Conservation (phyloP, 2,329 filamentous ascomycete genomes). For the Fusarium nematophilum region DNA sequence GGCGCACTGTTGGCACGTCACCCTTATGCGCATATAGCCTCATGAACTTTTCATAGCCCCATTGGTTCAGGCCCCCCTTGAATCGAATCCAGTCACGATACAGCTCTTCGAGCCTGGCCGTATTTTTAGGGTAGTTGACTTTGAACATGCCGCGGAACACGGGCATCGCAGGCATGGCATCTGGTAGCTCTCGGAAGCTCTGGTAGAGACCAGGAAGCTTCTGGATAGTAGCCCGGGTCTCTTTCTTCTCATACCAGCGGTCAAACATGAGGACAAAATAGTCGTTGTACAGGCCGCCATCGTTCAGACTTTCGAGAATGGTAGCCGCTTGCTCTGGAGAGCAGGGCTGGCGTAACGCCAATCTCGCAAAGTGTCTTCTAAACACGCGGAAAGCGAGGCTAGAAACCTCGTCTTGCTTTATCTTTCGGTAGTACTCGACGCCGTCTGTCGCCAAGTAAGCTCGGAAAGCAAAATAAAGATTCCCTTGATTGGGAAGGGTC, state of each 20-base stretch:
- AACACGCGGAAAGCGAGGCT: conserved; percentile 43
- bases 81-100: conserved; percentile 61
- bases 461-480: conserved; percentile 50
- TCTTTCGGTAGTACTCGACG: conserved; percentile 35
- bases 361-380: conserved; percentile 46
- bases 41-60: conserved; percentile 62
- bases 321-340: conserved; percentile 47
- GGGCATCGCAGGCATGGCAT: conserved; percentile 49
- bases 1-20: conserved; percentile 58
- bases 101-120: conserved; percentile 58
- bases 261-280: conserved; percentile 53
- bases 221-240: conserved; percentile 43
- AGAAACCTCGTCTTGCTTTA: conserved; percentile 37
- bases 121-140: conserved; percentile 52
- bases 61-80: conserved; percentile 53
- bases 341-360: conserved; percentile 49
- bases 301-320: conserved; percentile 55
- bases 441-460: conserved; percentile 46
- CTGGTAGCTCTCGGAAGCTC: conserved; percentile 57
- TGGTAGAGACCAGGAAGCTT: conserved; percentile 58
- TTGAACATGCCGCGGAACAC: conserved; percentile 60
- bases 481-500: conserved; percentile 44
- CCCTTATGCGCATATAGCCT: conserved; percentile 61
- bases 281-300: conserved; percentile 55
- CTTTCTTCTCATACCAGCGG: conserved; percentile 44